Conservation (phyloP, 345 rosid species). For the Ricinus communis region DNA sequence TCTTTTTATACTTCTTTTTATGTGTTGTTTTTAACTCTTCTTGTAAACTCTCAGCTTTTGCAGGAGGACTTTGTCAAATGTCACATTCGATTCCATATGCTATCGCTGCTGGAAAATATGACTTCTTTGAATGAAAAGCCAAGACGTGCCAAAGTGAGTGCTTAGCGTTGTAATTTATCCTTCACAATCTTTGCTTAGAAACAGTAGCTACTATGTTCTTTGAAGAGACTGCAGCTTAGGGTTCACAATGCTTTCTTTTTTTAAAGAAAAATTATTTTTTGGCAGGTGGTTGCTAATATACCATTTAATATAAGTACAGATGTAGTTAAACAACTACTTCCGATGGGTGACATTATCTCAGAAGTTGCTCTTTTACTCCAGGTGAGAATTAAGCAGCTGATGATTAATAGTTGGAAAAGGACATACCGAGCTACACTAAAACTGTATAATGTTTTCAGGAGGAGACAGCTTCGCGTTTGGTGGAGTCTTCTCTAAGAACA, state of each 20-base stretch:
- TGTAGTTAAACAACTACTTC: slow-evolving; percentile 78
- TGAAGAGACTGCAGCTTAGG: too few relatives aligned
- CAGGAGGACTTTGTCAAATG: slow-evolving; percentile 81
- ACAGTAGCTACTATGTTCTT: not conserved
- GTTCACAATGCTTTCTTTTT: not conserved
- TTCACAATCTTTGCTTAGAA: not conserved
- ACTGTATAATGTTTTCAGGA: slow-evolving; percentile 46
- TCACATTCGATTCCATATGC: slow-evolving; percentile 66
- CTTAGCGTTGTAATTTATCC: too few relatives aligned
- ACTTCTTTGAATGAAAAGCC: slow-evolving; percentile 23
- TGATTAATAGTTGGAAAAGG: not conserved
- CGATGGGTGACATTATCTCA: slow-evolving; percentile 90
- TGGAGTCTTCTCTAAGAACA: slow-evolving; percentile 55
- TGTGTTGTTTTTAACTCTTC: not conserved
- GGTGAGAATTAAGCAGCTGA: slow-evolving; percentile 35
- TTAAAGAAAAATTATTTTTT: not conserved
- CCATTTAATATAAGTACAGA: slow-evolving; percentile 92
- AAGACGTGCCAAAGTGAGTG: slow-evolving; percentile 57
- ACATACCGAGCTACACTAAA: not conserved
- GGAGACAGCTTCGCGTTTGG: slow-evolving; percentile 76
- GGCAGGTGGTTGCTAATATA: slow-evolving; percentile 82
- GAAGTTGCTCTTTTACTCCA: slow-evolving; percentile 87
- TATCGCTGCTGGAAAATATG: slow-evolving; percentile 43
- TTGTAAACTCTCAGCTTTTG: slow-evolving; percentile 85
- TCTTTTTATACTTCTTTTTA: not conserved